Base-by-base conservation (phyloP, 768 basidiomycete genomes). In the Filobasidium wieringae region DNA sequence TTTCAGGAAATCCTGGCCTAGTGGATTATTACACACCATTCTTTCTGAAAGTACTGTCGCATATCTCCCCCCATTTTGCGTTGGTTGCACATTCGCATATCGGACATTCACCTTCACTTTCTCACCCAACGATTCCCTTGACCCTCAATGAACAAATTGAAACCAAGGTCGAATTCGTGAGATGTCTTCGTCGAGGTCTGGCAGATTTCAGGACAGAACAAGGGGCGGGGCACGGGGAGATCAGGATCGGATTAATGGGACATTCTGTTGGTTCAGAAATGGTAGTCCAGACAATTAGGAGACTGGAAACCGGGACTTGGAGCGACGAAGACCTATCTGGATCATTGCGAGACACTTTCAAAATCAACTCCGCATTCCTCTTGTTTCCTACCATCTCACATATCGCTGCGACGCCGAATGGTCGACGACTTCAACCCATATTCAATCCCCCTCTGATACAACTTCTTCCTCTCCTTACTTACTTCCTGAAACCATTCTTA, bases 191-290 rank as follows among this genome's bases (percentile, higher is more conserved):
- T 27, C 15, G 8, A 2, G 58, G 59, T 45, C 53, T 70, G 26
- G 59, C 61, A 30, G 57, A 24, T n/a, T 65, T 67, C 64, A 49
- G 64, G 1, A n/a, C 15, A 7, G 64, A 64, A 22, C 45, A 57
- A 12, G 41, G 55, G 34, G 26, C 29, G 33, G 30, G 43, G 49
- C 47, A 51, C 26, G 43, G 36, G 19, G 7, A 31, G 37, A 36
- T 62, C 57, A 24, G 58, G 53, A 49, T 70, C 12, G 63, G 59
- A 8, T 55, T 74, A 31, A 69, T 72, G 64, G 71, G 70, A 8
- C 86, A 88, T 61, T 86, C 84, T 54, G 80, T 88, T 14, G 87
- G 87, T 1, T 74, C 80, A 1, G 89, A 86, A 85, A 75, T 88
- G 52, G 68, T 78, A 4, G 66, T 81, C 30, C 80, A 87, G 76